These are phyloP conservation scores for Chaetomidium leptoderma DNA, from an alignment of 495 filamentous ascomycete species.

Conservation along the genomic window DNA sequence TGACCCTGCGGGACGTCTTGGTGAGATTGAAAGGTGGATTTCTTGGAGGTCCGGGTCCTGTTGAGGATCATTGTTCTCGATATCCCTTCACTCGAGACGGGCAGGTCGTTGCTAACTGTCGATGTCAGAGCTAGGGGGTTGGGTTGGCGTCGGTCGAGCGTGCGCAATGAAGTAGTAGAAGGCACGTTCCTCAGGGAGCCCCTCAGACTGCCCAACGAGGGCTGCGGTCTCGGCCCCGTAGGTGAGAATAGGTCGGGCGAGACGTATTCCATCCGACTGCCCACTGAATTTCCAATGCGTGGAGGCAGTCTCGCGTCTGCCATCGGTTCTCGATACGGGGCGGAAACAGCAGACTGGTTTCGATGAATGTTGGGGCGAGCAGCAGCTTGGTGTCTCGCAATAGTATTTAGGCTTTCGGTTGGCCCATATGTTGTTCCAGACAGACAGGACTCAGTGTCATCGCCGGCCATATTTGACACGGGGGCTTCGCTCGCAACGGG, in stretches of 20 bases:
- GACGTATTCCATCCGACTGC: neutral
- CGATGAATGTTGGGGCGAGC: neutral
- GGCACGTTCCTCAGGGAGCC: constrained; percentile 14
- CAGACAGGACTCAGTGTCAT: constrained; percentile 29
- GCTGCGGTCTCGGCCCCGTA: neutral
- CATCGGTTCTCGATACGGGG: neutral
- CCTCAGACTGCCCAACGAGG: constrained; percentile 9
- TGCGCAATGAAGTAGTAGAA: constrained; percentile 18
- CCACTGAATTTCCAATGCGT: neutral
- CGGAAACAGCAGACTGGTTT: constrained; percentile 11
- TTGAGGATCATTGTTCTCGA: constrained; percentile 33
- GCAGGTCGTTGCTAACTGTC: neutral
- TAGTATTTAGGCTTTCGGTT: constrained; percentile 13
- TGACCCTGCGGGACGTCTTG: constrained; percentile 30
- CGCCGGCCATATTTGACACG: constrained; percentile 1
- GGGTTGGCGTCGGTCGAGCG: constrained; percentile 16
- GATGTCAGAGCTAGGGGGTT: constrained; percentile 9
- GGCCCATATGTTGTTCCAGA: constrained; percentile 30
- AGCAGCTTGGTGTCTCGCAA: neutral
- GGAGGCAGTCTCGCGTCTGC: constrained; percentile 8
- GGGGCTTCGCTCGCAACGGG: neutral
- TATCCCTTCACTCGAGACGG: constrained; percentile 17
- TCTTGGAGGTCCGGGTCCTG: constrained; percentile 29
- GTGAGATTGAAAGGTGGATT: constrained; percentile 24
- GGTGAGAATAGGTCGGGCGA: neutral